A percentile compares a stretch with the other conserved stretches of the same genome.
Conservation (phyloP, 2,329 filamentous ascomycete species). For the Penicillium expansum region DNA sequence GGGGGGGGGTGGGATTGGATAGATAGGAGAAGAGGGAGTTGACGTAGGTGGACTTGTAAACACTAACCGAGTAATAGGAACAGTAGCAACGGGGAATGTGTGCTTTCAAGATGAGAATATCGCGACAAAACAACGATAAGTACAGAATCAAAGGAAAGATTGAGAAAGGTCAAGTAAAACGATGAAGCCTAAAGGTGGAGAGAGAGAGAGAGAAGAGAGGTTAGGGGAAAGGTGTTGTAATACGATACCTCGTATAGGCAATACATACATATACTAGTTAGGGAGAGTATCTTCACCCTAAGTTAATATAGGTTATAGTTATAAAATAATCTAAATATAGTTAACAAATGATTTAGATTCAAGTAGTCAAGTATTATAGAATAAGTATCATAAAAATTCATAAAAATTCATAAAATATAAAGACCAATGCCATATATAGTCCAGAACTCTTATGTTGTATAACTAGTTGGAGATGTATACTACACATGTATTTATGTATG, state of each 20-base stretch:
- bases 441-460: no score
- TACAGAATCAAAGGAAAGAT: neutral
- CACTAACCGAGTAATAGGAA: neutral
- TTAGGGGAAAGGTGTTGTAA: neutral
- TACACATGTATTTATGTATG: neutral
- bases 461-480: neutral
- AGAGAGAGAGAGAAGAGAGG: neutral
- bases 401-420: no score
- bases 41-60: conserved; percentile 9
- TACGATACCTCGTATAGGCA: neutral
- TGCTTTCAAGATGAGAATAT: neutral
- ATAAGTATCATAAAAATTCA: no score
- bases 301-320: neutral
- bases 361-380: no score
- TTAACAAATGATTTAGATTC: neutral
- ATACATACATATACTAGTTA: neutral
- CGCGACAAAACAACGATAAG: neutral
- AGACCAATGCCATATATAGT: no score
- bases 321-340: neutral
- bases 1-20: neutral
- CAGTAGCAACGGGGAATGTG: neutral
- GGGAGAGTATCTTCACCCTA: neutral
- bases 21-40: conserved; percentile 4
- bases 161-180: neutral
- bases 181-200: conserved; percentile 7